Evolutionary conservation across 2,329 filamentous ascomycete genomes (phyloP), one percentile per base, ranked within the genome.

Genomic region (Fusarium sp.): DNA sequence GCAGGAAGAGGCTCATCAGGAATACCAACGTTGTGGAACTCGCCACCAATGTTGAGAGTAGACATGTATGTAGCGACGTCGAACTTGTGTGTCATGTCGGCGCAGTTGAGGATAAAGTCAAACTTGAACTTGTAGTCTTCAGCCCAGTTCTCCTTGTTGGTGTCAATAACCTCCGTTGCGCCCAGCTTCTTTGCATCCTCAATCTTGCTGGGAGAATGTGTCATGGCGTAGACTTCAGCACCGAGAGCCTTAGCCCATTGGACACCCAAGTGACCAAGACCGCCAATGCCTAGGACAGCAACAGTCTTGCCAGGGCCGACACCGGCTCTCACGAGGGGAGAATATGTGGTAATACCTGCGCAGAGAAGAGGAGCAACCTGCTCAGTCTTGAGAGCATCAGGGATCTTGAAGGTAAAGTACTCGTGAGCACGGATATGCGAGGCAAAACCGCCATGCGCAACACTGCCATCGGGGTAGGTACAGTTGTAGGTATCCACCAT

Each of bases 261-360:
- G 15, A 95, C 77, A 1, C 87, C 92, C 68, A 94, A 88, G 76
- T 95, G 92, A 0, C 92, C 92, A 0, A 94, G 79, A 1, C 92
- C 92, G 8, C 92, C 92, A 14, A 95, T 83, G 8, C 92, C 92
- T 14, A 82, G 54, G 24, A 95, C 87, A 0, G 89, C 92, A 0
- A 95, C 90, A 6, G 80, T 84, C 78, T 92, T 92, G 6, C 92
- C 92, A 0, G 90, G 90, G 0, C 92, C 92, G 34, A 88, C 85
- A 2, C 87, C 88, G 36, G 92, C 89, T 28, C 90, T 85, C 50
- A 86, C 85, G 17, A 96, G 79, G 0, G 93, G 92, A 6, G 87
- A 86, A 76, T 87, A 96, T 0, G 91, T 86, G 0, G 93, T 96
- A 53, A 95, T 85, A 2, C 93, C 93, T 2, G 89, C 93, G 75